Base-by-base conservation (phyloP, 2,329 filamentous ascomycete species). In the Cercospora sp. region DNA sequence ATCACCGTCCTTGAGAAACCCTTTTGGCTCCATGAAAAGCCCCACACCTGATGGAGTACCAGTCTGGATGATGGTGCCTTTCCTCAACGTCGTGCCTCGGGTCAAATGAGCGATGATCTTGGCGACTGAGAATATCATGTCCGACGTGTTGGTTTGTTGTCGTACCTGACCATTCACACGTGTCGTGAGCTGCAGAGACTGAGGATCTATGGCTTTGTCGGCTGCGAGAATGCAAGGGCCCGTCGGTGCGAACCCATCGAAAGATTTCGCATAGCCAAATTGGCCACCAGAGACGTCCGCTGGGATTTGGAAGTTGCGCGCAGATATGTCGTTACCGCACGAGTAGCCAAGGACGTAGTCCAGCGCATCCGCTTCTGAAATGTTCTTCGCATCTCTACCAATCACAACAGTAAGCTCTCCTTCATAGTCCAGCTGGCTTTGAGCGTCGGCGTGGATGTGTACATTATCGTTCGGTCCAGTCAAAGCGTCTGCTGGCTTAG, bases 191-290 rank as follows among this genome's bases (percentile, higher is more conserved):
- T 37, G 34, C 34, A 37, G 34, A 37, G 34, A 37, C 34, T 37
- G 34, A 5, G 34, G 34, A 72, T 0, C 77, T 75, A 43, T 86
- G 74, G 16, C 74, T 0, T 84, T 66, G 1, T 75, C 74, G 0
- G 77, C 74, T 1, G 77, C 77, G 0, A 87, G 82, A 0, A 88
- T 74, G 28, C 77, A 77, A 0, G 85, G 86, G 0, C 86, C 86
- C 0, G 88, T 66, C 0, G 86, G 87, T 0, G 84, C 84, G 70
- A 80, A 88, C 0, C 81, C 85, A 70, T 88, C 85, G 64, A 88
- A 88, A 0, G 85, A 83, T 70, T 88, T 88, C 12, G 80, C 82
- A 69, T 87, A 88, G 0, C 82, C 81, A 83, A 84, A 88, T 73
- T 88, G 86, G 0, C 85, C 85, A 0, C 85, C 84, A 1, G 82